Evolutionary conservation across 2,329 filamentous ascomycete species (phyloP), one percentile per base, ranked within the genome.

Genomic region (Podosphaera fusca): DNA sequence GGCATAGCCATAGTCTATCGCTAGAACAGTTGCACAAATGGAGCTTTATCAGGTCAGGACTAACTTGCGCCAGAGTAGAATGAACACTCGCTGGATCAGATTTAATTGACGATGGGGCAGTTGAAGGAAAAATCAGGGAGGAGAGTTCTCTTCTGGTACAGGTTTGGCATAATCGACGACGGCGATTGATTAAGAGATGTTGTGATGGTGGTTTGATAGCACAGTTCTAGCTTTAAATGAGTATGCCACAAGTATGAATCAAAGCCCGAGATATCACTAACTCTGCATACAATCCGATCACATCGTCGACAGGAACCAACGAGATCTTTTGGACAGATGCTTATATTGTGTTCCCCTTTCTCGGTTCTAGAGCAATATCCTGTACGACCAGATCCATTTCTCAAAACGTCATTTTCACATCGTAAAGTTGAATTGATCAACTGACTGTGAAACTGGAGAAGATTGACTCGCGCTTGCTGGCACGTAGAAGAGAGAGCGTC

Each of bases 271-370:
- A n/a, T 12, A 30, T 47, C n/a, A 69, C 78, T 68, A 76, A 94
- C 88, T 70, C 90, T 79, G 69, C 90, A 96, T 57, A 95, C 80
- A 33, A 88, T 75, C 34, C 72, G 80, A 45, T 77, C 78, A 68
- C 90, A 96, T 60, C 82, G 78, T 57, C 87, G 79, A 69, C 90
- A 95, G 63, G 84, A 82, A 47, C 76, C 78, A 4, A 96, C 90
- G 78, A 94, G 78, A 68, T 95, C 90, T 60, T 87, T 76, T 30
- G 90, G 90, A 67, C 90, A 96, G 63, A 77, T 76, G 60, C 59
- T 38, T 64, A 55, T 68, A 30, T 61, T 66, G 38, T 71, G 70
- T 49, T 71, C 71, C 57, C 78, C 73, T 59, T 79, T 73, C 72
- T 80, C 77, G 63, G 79, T 79, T 64, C 73, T 75, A 75, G 75